A percentile compares a stretch with the other conserved stretches of the same genome.
Conservation (phyloP, 306 rosid genomes). For the Casuarina glauca region DNA sequence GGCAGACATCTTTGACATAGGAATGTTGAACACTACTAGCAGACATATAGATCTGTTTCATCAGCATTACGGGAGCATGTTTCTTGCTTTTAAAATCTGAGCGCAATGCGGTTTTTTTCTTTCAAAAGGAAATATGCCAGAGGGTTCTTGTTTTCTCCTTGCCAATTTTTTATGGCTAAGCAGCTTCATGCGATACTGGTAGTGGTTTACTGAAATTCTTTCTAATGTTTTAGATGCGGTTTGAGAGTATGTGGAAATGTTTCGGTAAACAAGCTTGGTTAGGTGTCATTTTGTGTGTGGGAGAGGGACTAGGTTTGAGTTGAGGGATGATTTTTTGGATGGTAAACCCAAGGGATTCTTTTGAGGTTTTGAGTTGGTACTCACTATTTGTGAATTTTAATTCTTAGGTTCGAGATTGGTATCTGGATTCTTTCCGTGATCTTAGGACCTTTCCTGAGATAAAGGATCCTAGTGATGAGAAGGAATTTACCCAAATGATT, state of each 20-base stretch:
- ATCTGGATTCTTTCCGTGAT: conserved; percentile 89
- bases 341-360: not conserved
- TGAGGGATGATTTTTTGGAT: conserved; percentile 4
- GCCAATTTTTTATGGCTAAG: not conserved
- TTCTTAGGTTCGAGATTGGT: conserved; percentile 94
- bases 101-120: not conserved
- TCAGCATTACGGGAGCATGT: not conserved
- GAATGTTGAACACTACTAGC: not conserved
- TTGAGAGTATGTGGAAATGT: not conserved
- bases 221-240: not conserved
- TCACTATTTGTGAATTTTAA: conserved; percentile 14
- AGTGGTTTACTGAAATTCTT: not conserved
- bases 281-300: conserved; percentile 5
- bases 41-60: not conserved
- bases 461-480: conserved; percentile 64
- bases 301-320: conserved; percentile 8
- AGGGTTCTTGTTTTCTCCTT: not conserved
- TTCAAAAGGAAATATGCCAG: not conserved
- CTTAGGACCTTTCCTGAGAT: conserved; percentile 77
- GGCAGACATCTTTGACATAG: not conserved
- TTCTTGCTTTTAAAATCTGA: not conserved
- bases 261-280: not conserved
- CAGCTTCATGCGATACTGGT: not conserved
- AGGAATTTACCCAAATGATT: conserved; percentile 75
- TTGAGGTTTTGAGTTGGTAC: not conserved